Evolutionary conservation across 129 eudicot species (phyloP).

Genomic region (Arctium minus): DNA sequence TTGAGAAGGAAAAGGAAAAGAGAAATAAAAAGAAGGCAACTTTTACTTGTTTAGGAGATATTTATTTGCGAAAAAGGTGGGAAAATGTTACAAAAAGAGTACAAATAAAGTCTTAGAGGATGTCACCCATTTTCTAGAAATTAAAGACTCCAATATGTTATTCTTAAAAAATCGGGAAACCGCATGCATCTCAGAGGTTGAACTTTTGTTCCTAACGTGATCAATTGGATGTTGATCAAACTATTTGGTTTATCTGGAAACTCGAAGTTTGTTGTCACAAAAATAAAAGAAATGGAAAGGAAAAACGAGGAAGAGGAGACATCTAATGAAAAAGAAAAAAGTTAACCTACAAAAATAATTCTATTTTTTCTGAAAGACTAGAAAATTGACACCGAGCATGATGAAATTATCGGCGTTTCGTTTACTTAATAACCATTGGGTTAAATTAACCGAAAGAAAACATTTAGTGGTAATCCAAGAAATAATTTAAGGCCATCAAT

Average conservation of each 20-base stretch:
- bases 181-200: background rate
- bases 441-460: background rate
- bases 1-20: constrained; percentile 38
- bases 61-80: constrained; percentile 4
- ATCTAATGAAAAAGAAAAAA: background rate
- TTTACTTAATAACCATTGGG: background rate
- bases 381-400: background rate
- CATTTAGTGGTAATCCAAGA: background rate
- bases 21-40: constrained; percentile 38
- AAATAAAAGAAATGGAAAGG: background rate
- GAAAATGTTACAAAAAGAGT: constrained; percentile 12
- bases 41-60: constrained; percentile 32
- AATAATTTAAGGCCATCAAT: background rate
- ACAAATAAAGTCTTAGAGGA: background rate
- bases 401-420: background rate
- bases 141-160: background rate
- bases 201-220: background rate
- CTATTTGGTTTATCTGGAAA: background rate
- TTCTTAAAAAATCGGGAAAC: background rate
- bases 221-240: background rate
- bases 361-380: background rate
- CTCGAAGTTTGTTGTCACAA: background rate
- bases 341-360: background rate
- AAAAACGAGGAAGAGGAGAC: background rate
- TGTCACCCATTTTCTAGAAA: constrained; percentile 1